These are phyloP conservation scores for Babjeviella inositovora DNA, from an alignment of 805 yeast genomes.

Conservation along the genomic window DNA sequence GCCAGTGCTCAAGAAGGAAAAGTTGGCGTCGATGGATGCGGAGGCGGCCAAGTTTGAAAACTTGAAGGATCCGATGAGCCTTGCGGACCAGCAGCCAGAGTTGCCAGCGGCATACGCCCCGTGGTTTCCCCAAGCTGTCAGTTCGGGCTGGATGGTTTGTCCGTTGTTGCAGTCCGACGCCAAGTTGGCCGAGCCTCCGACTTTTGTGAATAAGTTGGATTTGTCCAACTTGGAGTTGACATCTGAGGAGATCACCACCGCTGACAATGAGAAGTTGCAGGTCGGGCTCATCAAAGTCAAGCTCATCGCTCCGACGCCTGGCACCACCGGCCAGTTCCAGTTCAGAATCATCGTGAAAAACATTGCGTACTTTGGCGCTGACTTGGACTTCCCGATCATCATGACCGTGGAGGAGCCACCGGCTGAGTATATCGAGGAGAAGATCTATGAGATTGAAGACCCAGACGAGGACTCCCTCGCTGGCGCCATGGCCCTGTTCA, in stretches of 20 bases:
- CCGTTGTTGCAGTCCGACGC: constrained; percentile 64
- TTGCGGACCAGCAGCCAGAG: constrained; percentile 52
- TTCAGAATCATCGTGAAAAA: constrained; percentile 61
- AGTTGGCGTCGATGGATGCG: constrained; percentile 13
- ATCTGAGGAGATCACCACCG: constrained; percentile 28
- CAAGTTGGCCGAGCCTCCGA: constrained; percentile 60
- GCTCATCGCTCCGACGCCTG: constrained; percentile 67
- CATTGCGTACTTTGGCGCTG: constrained; percentile 70
- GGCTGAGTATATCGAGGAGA: constrained; percentile 19
- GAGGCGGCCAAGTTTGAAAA: constrained; percentile 53
- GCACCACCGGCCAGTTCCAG: constrained; percentile 40
- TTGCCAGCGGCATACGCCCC: constrained; percentile 61
- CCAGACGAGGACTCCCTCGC: constrained; percentile 66
- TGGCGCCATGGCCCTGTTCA: constrained; percentile 55
- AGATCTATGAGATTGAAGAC: constrained; percentile 43
- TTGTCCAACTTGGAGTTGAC: constrained; percentile 36
- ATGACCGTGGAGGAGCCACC: constrained; percentile 58
- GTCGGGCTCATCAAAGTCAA: constrained; percentile 71
- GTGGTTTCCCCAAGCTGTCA: constrained; percentile 45
- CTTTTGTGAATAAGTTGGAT: constrained; percentile 30
- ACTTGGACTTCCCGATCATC: constrained; percentile 52
- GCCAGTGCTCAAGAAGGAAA: constrained; percentile 11
- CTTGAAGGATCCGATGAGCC: constrained; percentile 54
- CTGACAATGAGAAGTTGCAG: constrained; percentile 23
- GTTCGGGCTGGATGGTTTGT: constrained; percentile 49